Conservation (phyloP, 2,329 filamentous ascomycete genomes). For the Aspergillus spinulosporus region DNA sequence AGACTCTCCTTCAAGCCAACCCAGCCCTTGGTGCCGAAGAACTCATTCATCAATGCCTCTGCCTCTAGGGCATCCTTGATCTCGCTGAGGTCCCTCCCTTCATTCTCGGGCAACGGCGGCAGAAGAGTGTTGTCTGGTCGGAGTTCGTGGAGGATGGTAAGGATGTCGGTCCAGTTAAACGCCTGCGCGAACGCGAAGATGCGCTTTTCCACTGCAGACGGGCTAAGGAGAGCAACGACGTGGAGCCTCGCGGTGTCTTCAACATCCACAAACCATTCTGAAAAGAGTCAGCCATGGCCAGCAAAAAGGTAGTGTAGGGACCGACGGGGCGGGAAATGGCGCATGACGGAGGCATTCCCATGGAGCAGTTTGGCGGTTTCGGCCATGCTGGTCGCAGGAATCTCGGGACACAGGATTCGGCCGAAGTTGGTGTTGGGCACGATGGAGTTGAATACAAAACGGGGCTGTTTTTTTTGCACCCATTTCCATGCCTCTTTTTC, state of each 20-base stretch:
- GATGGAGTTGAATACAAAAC: constrained; percentile 47
- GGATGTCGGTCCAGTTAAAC: constrained; percentile 48
- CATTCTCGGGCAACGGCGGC: constrained; percentile 15
- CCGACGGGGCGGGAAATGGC: background rate
- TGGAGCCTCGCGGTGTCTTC: constrained; percentile 55
- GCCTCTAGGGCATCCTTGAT: constrained; percentile 27
- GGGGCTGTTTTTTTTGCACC: constrained; percentile 45
- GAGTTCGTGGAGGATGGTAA: constrained; percentile 36
- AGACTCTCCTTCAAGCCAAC: constrained; percentile 31
- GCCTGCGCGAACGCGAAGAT: constrained; percentile 56
- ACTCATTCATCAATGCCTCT: constrained; percentile 31
- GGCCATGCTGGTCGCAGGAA: background rate
- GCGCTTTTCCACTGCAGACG: constrained; percentile 50
- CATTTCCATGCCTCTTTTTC: constrained; percentile 53
- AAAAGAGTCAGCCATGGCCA: background rate
- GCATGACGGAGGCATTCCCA: background rate
- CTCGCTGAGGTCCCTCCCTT: constrained; percentile 24
- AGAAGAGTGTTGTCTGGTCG: constrained; percentile 26
- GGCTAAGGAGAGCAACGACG: constrained; percentile 52
- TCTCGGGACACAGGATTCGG: background rate
- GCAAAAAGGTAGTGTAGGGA: background rate
- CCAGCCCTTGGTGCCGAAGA: constrained; percentile 31
- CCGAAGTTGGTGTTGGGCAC: constrained; percentile 34
- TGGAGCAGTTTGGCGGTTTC: background rate
- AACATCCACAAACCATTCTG: constrained; percentile 51